A percentile compares a stretch with the other conserved stretches of the same genome.
phyloP scores from a whole-genome alignment of 805 yeast species.

The Yarrowia osloensis region DNA sequence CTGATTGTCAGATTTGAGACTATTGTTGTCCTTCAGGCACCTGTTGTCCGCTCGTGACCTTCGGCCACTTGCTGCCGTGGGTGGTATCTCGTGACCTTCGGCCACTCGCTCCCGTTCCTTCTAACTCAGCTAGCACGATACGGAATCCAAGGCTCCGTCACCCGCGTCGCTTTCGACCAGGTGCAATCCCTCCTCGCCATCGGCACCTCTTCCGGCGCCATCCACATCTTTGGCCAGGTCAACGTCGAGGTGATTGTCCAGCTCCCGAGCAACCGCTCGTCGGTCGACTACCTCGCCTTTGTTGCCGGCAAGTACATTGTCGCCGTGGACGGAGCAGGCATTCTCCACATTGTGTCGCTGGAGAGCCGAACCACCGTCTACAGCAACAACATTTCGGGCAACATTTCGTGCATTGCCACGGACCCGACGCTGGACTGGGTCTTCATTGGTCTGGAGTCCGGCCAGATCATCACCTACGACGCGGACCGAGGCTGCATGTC shows the following conservation, averaged over 20 bases:
- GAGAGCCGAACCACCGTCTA: conserved; percentile 62
- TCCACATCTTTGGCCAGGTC: conserved; percentile 82
- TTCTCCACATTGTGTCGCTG: conserved; percentile 69
- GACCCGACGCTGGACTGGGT: conserved; percentile 93
- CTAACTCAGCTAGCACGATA: conserved; percentile 44
- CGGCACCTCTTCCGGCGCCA: conserved; percentile 66
- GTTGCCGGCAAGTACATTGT: conserved; percentile 81
- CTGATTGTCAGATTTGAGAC: no score
- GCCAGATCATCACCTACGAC: conserved; percentile 70
- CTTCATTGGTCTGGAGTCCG: conserved; percentile 75
- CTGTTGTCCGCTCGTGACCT: neutral
- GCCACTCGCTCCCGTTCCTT: neutral
- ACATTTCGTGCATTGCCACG: conserved; percentile 65
- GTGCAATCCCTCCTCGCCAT: conserved; percentile 83
- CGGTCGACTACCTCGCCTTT: conserved; percentile 54
- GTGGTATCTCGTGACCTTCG: neutral
- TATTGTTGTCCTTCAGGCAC: no score
- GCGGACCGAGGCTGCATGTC: conserved; percentile 74
- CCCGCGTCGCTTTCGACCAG: conserved; percentile 79
- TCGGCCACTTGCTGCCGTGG: neutral
- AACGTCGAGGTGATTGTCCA: conserved; percentile 71
- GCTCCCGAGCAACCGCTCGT: conserved; percentile 46
- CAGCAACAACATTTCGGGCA: conserved; percentile 62
- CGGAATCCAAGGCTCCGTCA: conserved; percentile 66
- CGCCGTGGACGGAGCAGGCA: conserved; percentile 62